Percentiles rank a stretch among this genome's conserved stretches.
phyloP scores from a whole-genome alignment of 2,329 filamentous ascomycete genomes.

The Colletotrichum cordylinicola region DNA sequence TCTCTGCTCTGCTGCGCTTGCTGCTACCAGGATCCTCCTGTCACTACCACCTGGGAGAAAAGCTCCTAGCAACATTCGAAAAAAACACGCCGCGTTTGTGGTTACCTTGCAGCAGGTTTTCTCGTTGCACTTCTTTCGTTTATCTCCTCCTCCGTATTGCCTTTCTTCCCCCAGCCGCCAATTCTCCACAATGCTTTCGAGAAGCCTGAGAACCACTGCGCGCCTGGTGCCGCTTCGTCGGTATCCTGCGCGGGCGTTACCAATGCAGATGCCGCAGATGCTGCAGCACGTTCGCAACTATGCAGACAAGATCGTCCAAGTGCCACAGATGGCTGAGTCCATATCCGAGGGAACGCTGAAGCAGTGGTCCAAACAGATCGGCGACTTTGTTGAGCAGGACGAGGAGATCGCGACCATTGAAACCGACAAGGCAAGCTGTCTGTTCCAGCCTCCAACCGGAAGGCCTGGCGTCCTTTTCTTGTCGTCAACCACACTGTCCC shows the following conservation, averaged over 20 bases:
- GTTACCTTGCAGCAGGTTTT: neutral
- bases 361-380: slow-evolving; percentile 90
- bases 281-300: slow-evolving; percentile 65
- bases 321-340: slow-evolving; percentile 97
- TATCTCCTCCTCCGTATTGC: neutral
- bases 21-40: neutral
- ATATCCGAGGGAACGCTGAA: slow-evolving; percentile 97
- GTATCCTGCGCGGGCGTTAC: slow-evolving; percentile 34
- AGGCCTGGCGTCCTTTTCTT: neutral
- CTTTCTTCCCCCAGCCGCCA: neutral
- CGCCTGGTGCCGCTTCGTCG: slow-evolving; percentile 50
- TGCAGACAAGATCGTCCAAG: slow-evolving; percentile 88
- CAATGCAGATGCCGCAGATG: slow-evolving; percentile 51
- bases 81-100: neutral
- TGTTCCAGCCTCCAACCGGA: neutral
- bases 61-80: neutral
- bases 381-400: slow-evolving; percentile 92
- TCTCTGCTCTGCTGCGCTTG: neutral
- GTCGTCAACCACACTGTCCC: neutral
- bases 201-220: slow-evolving; percentile 47
- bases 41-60: neutral
- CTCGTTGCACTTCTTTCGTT: neutral
- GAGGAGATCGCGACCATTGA: slow-evolving; percentile 99
- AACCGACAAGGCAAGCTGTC: slow-evolving; percentile 83
- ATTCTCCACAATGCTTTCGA: slow-evolving; percentile 46